Conservation (phyloP, 1,284 basidiomycete species). For the Entoloma clypeatum region DNA sequence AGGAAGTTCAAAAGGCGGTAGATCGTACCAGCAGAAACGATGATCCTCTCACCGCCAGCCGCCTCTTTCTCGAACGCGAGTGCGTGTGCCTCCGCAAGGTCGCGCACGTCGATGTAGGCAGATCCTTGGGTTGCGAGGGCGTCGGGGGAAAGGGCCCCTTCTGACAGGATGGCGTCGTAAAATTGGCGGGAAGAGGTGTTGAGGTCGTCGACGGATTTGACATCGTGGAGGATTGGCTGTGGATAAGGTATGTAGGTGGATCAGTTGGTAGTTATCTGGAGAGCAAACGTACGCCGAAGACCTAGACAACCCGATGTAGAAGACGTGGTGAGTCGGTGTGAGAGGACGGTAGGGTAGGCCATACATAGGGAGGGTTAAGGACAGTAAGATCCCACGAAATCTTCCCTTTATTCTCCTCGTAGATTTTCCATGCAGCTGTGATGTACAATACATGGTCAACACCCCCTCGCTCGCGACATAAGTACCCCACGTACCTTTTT, state of each 20-base stretch:
- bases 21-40: slow-evolving; percentile 23
- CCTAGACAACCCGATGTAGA: slow-evolving; percentile 17
- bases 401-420: slow-evolving; percentile 32
- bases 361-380: slow-evolving; percentile 41
- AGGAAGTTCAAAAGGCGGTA: neutral
- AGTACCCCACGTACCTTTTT: slow-evolving; percentile 34
- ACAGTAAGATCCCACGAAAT: slow-evolving; percentile 41
- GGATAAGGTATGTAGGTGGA: neutral
- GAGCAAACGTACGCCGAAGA: slow-evolving; percentile 30
- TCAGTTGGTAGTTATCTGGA: neutral
- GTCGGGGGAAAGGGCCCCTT: slow-evolving; percentile 18
- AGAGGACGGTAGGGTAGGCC: slow-evolving; percentile 6
- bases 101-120: slow-evolving; percentile 30
- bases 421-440: slow-evolving; percentile 44
- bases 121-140: slow-evolving; percentile 19
- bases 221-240: slow-evolving; percentile 31
- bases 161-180: slow-evolving; percentile 22
- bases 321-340: neutral
- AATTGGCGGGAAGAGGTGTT: slow-evolving; percentile 23
- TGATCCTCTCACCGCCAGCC: slow-evolving; percentile 31
- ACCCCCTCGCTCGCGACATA: neutral
- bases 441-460: slow-evolving; percentile 1
- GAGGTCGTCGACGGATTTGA: slow-evolving; percentile 16
- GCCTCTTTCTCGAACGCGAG: slow-evolving; percentile 25
- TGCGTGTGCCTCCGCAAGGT: slow-evolving; percentile 26